phyloP scores from a whole-genome alignment of 129 eudicot genomes.

The Escallonia rubra region DNA sequence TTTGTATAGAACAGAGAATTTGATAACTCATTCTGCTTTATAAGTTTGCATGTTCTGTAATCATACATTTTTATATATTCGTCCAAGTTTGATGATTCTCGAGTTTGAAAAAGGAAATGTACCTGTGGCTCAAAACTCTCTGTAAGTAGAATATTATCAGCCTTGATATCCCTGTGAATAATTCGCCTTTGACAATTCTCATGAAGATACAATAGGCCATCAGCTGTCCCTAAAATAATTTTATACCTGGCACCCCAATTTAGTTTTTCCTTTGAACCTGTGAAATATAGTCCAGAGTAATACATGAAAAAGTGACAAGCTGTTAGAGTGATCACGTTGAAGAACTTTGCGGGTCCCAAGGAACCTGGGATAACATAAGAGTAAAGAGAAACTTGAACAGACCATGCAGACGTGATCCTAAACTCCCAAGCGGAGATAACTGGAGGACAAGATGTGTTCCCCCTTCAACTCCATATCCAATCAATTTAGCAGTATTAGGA shows the following conservation, averaged over 20 bases:
- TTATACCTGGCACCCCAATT: slow-evolving; percentile 66
- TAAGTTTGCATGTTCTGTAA: too few relatives aligned
- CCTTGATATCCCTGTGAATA: slow-evolving; percentile 84
- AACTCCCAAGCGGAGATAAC: slow-evolving; percentile 70
- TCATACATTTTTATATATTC: background rate
- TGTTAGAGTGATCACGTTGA: background rate
- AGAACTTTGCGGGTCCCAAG: background rate
- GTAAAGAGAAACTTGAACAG: slow-evolving; percentile 6
- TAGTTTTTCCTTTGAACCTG: slow-evolving; percentile 54
- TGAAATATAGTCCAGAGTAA: background rate
- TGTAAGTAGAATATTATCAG: slow-evolving; percentile 72
- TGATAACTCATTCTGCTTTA: too few relatives aligned
- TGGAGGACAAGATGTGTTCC: slow-evolving; percentile 68
- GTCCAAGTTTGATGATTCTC: background rate
- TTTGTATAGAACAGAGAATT: too few relatives aligned
- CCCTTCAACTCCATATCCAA: slow-evolving; percentile 80
- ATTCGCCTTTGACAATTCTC: slow-evolving; percentile 74
- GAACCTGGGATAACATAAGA: background rate
- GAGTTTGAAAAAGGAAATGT: slow-evolving; percentile 8
- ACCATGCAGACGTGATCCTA: slow-evolving; percentile 67
- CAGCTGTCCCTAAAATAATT: slow-evolving; percentile 64
- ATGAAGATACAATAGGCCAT: slow-evolving; percentile 74
- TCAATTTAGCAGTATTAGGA: slow-evolving; percentile 71
- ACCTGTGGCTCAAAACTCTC: slow-evolving; percentile 88
- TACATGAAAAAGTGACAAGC: background rate